Base-by-base conservation (phyloP, 2,329 filamentous ascomycete species). In the Beauveria sp. region DNA sequence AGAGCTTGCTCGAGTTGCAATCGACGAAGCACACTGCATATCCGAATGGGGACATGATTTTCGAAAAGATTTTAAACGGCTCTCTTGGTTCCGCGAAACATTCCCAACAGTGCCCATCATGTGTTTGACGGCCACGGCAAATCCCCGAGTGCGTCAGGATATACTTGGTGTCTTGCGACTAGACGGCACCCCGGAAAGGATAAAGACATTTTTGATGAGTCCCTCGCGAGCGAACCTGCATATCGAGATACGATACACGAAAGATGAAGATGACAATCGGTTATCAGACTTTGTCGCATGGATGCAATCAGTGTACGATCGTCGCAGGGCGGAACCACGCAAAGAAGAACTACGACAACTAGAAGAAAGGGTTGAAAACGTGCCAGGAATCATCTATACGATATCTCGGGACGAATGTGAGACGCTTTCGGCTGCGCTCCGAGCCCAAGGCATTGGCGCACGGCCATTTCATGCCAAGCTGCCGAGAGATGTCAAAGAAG, bases 21-120 rank as follows among this genome's bases (percentile, higher is more conserved):
- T 98, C 62, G 93, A 98, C 70, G 93, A 98, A 76, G 93, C 93
- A 2, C 93, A 98, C 73, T 98, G 93, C 73, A 96, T 98, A 67
- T 96, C 91, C 26, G 93, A 97, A 86, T 97, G 93, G 93, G 93
- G 93, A 1, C 93, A 98, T 72, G 93, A 98, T 73, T 98, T 98
- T 72, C 88, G 93, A n/a, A 90, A 88, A 42, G 90, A 92, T 62
- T 98, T 96, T 75, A 92, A 95, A 70, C 84, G 88, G 22, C 81
- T 98, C 7, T 88, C 85, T 2, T 97, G 91, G 86, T 95, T 98
- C 77, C 88, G 90, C 67, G 81, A 85, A 54, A 86, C 86, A 6
- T 92, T 95, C 66, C 90, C 92, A 0, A 83, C 89, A 61, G 90
- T 97, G 0, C 93, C 93, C 5, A 89, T 98, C 64, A 96, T 95